These are phyloP conservation scores for Asterionellopsis glacialis DNA, from an alignment of 108 stramenopile species.

Conservation along the genomic window DNA sequence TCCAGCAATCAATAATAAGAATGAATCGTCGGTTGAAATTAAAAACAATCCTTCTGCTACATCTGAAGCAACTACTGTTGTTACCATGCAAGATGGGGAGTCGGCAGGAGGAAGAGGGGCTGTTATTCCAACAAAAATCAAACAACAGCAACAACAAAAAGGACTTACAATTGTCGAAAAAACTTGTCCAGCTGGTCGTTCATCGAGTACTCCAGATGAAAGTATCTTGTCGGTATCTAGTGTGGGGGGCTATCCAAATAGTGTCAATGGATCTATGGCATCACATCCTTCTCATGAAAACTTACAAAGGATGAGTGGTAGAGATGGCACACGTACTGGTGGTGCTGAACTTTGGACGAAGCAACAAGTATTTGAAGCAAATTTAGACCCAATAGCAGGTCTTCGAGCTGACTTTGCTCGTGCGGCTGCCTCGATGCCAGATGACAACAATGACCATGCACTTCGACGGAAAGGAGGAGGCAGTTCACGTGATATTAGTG, in stretches of 20 bases:
- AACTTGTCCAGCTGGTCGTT: slow-evolving; percentile 5
- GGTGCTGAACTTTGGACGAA: slow-evolving; percentile 20
- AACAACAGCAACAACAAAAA: background rate
- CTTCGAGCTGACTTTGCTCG: slow-evolving; percentile 16
- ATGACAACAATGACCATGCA: too few relatives aligned
- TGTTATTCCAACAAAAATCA: too few relatives aligned
- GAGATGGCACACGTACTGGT: background rate
- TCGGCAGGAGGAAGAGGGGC: too few relatives aligned
- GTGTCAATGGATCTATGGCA: too few relatives aligned
- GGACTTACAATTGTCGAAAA: slow-evolving; percentile 1
- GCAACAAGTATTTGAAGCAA: slow-evolving; percentile 39
- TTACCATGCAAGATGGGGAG: too few relatives aligned
- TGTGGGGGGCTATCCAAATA: too few relatives aligned
- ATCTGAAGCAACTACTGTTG: too few relatives aligned
- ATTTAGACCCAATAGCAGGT: slow-evolving; percentile 38
- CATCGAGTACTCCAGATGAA: background rate
- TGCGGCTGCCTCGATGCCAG: too few relatives aligned
- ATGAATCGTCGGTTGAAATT: too few relatives aligned
- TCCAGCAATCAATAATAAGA: too few relatives aligned
- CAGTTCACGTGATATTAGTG: background rate
- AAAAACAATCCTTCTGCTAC: too few relatives aligned
- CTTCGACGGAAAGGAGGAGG: background rate
- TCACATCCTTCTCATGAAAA: too few relatives aligned
- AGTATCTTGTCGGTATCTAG: background rate
- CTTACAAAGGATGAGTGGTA: background rate